A percentile compares a stretch with the other conserved stretches of the same genome.
Evolutionary conservation across 805 yeast species (phyloP).

Genomic region (Nadsonia fulvescens): DNA sequence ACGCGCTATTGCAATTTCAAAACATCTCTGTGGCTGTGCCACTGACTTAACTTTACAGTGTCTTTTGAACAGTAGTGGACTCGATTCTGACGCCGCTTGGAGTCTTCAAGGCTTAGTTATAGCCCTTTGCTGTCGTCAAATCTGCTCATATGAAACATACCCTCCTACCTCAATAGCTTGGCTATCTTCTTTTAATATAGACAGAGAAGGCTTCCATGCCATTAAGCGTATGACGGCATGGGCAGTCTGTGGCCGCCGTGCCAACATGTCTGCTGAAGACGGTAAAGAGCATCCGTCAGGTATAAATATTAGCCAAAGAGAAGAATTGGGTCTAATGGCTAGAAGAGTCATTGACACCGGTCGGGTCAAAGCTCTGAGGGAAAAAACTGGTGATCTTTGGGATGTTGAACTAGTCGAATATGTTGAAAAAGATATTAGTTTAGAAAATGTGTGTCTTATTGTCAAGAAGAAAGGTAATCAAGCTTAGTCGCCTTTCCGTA

Average conservation of each 20-base stretch:
- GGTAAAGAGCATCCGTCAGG: constrained; percentile 28
- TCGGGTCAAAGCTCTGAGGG: constrained; percentile 31
- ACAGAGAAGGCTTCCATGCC: constrained; percentile 18
- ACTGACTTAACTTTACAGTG: constrained; percentile 70
- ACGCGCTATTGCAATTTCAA: constrained; percentile 42
- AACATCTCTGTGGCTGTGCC: constrained; percentile 88
- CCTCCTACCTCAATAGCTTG: constrained; percentile 28
- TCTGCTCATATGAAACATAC: constrained; percentile 44
- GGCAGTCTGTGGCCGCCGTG: constrained; percentile 64
- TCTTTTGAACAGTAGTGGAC: constrained; percentile 23
- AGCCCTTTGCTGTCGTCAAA: constrained; percentile 89
- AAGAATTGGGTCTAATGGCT: constrained; percentile 44
- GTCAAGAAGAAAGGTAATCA: constrained; percentile 6
- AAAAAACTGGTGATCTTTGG: constrained; percentile 7
- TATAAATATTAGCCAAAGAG: constrained; percentile 31
- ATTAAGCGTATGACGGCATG: constrained; percentile 60
- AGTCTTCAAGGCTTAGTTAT: constrained; percentile 48
- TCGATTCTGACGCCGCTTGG: constrained; percentile 4
- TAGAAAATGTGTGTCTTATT: constrained; percentile 49
- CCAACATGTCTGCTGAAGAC: constrained; percentile 23
- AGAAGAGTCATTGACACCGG: constrained; percentile 63
- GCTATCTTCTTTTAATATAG: constrained; percentile 17
- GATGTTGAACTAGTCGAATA: constrained; percentile 38
- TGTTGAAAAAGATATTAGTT: constrained; percentile 35
- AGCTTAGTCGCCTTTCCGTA: too few relatives aligned